Evolutionary conservation across 225 moss, liverwort and hornwort genomes (phyloP), one percentile per base, ranked within the genome.

Genomic region (Pseudisothecium myosuroides): DNA sequence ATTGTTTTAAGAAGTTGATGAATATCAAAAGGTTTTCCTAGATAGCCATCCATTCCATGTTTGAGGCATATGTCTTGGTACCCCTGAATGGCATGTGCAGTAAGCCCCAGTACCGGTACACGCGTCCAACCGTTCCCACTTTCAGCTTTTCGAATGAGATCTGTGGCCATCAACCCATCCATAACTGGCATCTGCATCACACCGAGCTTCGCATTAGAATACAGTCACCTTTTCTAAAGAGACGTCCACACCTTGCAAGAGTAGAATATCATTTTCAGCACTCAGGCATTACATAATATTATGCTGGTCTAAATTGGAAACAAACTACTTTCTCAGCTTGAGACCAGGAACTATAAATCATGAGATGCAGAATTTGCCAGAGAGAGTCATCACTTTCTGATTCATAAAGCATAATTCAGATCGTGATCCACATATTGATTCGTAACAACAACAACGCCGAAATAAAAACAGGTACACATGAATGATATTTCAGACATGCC

Each of bases 1-100:
- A 96, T 96, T 19, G 93, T 95, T 85, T 87, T 91, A 45, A 96
- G 87, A 84, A 98, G 92, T 81, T 96, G 98, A 74, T 96, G 90
- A 72, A 96, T 95, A 83, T 98, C 96, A 88, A 98, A 98, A 56
- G 98, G 98, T 80, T 98, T 98, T 79, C 96, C 96, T 22, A 98
- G 94, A 75, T 98, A 98, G 59, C 92, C 92, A 29, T 92, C 92
- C 92, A 92, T 92, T 73, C 92, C 92, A 87, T 93, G 87, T 31
- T 90, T 88, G 50, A 98, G 76, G 89, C 96, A 98, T 64, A 92
- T 96, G 31, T 91, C 87, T 92, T 98, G 96, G 55, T 98, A 98
- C 8, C 96, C 98, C 56, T 94, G 94, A 87, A 96, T 96, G 22
- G 98, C 98, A 83, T 96, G 98, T 11, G 98, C 98, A 81, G 98